Evolutionary conservation across 179 eudicot species (phyloP), one percentile per base, ranked within the genome.

Genomic region (Gypsophila paniculata): DNA sequence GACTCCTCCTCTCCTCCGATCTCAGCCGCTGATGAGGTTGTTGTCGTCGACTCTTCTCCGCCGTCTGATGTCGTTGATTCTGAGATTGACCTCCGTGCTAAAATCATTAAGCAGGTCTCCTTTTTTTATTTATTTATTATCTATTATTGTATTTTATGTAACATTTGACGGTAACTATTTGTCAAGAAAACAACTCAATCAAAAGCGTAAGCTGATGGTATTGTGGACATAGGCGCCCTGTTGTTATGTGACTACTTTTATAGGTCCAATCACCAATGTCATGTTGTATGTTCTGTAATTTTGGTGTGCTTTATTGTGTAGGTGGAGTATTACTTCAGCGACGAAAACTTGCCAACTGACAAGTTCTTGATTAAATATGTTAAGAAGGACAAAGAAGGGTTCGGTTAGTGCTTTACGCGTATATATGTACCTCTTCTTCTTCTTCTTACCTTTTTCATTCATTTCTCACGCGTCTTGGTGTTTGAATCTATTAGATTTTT

Each of bases 271-370:
- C 54, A 59, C 32, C n/a, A 32, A 54, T 70, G 65, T 71, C 66
- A 18, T 26, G 26, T 38, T 57, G 49, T 6, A 49, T 6, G 22
- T 68, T 23, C 26, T 44, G 15, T 32, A 51, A 8, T 36, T 49
- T 51, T 39, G 44, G 63, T 48, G 21, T 61, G 54, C 70, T n/a
- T n/a, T 65, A 46, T 44, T 44, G 69, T 29, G 34, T 54, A 65
- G 70, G 70, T 90, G 62, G 98, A 92, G 72, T 92, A 88, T 77
- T 92, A 92, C 80, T 88, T 92, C 72, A 85, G 97, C 60, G 96
- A 91, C 75, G 96, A 89, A 81, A 91, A 93, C 77, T 79, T 91
- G 71, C 87, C 85, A 54, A 85, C 52, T 59, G 98, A 91, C 86
- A 85, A 89, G 75, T 93, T 85, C 79, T 60, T 93, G 81, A 55